phyloP scores from a whole-genome alignment of 305 asterid genomes.

The Fraxinus nigra region DNA sequence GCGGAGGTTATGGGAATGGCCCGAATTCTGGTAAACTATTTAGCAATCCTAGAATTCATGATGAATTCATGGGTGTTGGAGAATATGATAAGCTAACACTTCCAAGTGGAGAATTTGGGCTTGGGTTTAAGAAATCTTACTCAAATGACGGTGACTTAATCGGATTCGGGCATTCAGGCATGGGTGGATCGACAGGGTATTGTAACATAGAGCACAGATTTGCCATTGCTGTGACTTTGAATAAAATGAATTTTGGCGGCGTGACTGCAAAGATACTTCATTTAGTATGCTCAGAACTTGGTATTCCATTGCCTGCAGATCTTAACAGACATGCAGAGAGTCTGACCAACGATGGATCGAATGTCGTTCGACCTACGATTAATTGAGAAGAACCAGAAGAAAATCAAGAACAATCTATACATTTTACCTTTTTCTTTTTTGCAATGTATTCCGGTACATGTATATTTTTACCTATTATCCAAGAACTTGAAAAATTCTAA shows the following conservation, averaged over 20 bases:
- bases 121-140: constrained; percentile 75
- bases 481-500: background rate
- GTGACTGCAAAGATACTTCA: constrained; percentile 78
- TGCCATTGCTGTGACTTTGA: constrained; percentile 73
- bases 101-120: constrained; percentile 71
- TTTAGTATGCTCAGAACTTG: constrained; percentile 81
- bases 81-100: constrained; percentile 61
- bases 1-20: background rate
- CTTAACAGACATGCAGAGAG: constrained; percentile 53
- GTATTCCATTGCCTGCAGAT: constrained; percentile 74
- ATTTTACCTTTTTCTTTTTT: background rate
- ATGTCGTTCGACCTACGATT: constrained; percentile 54
- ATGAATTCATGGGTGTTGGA: constrained; percentile 72
- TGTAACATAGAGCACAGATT: constrained; percentile 72
- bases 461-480: background rate
- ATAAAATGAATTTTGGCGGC: constrained; percentile 78
- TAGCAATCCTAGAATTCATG: constrained; percentile 55
- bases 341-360: constrained; percentile 37
- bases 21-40: constrained; percentile 40
- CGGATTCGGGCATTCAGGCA: constrained; percentile 96
- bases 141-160: constrained; percentile 59
- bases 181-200: constrained; percentile 88
- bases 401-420: background rate
- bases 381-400: constrained; percentile 38
- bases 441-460: background rate